Evolutionary conservation across 805 yeast species (phyloP), one percentile per base, ranked within the genome.

Genomic region (Yarrowia sp.): DNA sequence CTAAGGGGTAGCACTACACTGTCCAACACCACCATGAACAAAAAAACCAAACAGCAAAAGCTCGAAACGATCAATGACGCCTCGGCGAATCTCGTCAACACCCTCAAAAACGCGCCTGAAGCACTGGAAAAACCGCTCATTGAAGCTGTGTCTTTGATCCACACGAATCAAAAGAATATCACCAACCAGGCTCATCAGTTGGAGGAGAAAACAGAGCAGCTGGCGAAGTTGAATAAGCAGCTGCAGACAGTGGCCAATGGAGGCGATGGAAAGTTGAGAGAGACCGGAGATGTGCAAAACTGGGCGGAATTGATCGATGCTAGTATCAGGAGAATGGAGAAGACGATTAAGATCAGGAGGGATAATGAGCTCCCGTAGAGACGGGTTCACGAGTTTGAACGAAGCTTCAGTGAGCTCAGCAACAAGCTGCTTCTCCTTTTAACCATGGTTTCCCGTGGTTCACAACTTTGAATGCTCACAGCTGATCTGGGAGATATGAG

Each of bases 291-390:
- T 58, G 72, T 83, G 2, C 89, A 86, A 69, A 77, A 79, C 47
- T 79, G 84, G 69, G 85, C 90, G 0, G 97, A 91, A 72, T 67
- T 81, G 14, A 71, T 89, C 2, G 96, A 91, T 74, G 88, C 87
- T 68, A 86, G 86, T 60, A 75, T 92, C 17, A 75, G 96, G 53
- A 84, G 89, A 1, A 74, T 91, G 48, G 97, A 91, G 71, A 75
- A 78, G 45, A 81, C 91, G 0, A 69, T 81, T 60, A 71, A 73
- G 60, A 69, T 79, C 17, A 73, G 82, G 9, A 42, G 15, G n/a
- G 31, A 53, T 17, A 55, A 55, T 11, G 38, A 47, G 39, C 18
- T 47, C 4, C 28, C 28, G 10, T 42, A 18, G 31, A 14, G 45
- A 42, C 14, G 31, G 7, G 31, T 41, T 41, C 3, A 22, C 28